Evolutionary conservation across 768 basidiomycete genomes (phyloP), one percentile per base, ranked within the genome.

Genomic region (Trametes villosa): DNA sequence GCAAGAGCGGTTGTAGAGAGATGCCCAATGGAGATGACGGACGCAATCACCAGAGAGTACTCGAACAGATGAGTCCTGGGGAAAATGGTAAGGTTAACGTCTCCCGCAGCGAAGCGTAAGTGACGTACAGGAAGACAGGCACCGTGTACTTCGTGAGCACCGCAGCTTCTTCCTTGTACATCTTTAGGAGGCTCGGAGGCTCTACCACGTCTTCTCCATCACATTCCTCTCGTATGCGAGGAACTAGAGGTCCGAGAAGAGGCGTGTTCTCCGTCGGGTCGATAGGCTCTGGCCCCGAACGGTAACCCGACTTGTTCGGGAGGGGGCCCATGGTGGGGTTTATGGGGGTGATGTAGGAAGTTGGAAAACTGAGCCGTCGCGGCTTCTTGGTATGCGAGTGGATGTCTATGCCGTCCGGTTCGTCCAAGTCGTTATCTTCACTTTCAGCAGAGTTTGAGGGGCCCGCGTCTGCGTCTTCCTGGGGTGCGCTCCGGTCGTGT

Each of bases 21-120:
- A 72, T 98, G 96, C 0, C 96, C 96, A 24, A 96, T 90, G 13
- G 88, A 88, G 34, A 98, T 73, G 49, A 96, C 92, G 12, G 92
- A 88, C 3, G 87, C 87, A 38, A 96, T 79, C 46, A 93, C 83
- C 33, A 98, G 84, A 9, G 89, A 91, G 72, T 91, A 96, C 71
- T 98, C 96, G 20, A 92, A 80, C 20, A 93, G 51, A 63, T 92
- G 89, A 3, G 92, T 88, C 7, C 92, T 92, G 51, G 9, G n/a
- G n/a, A n/a, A n/a, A n/a, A n/a, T n/a, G n/a, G 22, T 31, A 26
- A 45, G 7, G 20, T 18, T 45, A 31, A 11, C 13, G 26, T 41
- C 44, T 8, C 3, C 22, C n/a, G 44, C 24, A 24, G 6, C 15
- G 4, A 15, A 30, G 33, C 15, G 0, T 15, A 55, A 29, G 18